These are phyloP conservation scores for Albugo candida DNA, from an alignment of 352 stramenopile species.

Conservation along the genomic window DNA sequence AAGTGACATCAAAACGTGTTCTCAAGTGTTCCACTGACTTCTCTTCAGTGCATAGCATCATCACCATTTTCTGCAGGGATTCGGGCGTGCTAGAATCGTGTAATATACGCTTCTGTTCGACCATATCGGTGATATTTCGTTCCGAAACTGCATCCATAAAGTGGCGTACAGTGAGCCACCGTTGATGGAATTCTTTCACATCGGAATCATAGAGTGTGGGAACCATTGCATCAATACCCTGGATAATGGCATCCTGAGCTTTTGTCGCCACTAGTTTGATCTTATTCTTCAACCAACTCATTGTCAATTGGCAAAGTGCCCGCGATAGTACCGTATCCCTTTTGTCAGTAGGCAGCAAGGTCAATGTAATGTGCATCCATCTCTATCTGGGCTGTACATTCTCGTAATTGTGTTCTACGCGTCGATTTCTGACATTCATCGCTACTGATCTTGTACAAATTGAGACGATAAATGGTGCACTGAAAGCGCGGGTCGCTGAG, in stretches of 20 bases:
- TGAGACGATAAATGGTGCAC: too few species aligned
- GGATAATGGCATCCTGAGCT: conserved; percentile 42
- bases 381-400: too few species aligned
- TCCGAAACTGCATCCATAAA: conserved; percentile 56
- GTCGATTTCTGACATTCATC: too few species aligned
- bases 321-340: too few species aligned
- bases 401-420: too few species aligned
- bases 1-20: conserved; percentile 25
- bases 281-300: conserved; percentile 66
- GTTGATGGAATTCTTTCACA: conserved; percentile 71
- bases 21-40: conserved; percentile 37
- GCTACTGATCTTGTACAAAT: too few species aligned
- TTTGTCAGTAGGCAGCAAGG: too few species aligned
- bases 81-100: conserved; percentile 14
- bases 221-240: conserved; percentile 59
- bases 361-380: too few species aligned
- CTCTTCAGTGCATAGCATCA: conserved; percentile 73
- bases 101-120: conserved; percentile 14
- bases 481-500: too few species aligned
- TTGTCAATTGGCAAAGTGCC: not conserved
- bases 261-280: conserved; percentile 53
- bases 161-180: conserved; percentile 51
- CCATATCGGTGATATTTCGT: conserved; percentile 34
- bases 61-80: conserved; percentile 66
- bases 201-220: conserved; percentile 67